Evolutionary conservation across 495 filamentous ascomycete species (phyloP), one percentile per base, ranked within the genome.

Genomic region (Penicillium longicatenatum): DNA sequence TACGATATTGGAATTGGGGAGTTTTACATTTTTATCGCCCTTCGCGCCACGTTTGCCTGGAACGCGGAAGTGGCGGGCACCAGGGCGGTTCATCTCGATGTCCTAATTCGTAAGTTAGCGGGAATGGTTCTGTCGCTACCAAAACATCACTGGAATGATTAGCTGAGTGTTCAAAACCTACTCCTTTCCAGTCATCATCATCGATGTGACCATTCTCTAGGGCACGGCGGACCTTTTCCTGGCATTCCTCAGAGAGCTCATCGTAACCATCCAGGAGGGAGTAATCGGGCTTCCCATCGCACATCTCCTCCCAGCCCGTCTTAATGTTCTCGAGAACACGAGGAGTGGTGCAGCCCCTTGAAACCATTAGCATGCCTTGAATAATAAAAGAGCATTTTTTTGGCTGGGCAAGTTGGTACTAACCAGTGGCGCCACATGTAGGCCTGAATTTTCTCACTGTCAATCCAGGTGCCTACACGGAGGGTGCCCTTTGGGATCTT

Each of bases 341-440:
- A 2, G 89, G 89, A 9, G 90, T 92, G 33, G 87, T 80, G 55
- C 91, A 95, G n/a, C 90, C 91, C 90, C 90, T 93, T 24, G 16
- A 3, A 8, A 31, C 2, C 7, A 39, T 62, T 37, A 62, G 45
- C 10, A 12, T 10, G 22, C 26, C n/a, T 49, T 10, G 35, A 47
- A 24, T 1, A 6, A 30, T n/a, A 4, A 4, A 39, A 3, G 3
- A 4, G 16, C 4, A 35, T 14, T 2, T 17, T 39, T 5, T 4
- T 17, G 16, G 12, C 4, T 39, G 37, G 5, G n/a, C 37, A 39
- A 39, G 0, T 39, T 39, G 1, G 16, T 17, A 68, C 82, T 65
- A 75, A 93, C 92, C 92, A 96, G 69, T 96, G 92, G 55, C 85
- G 82, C 84, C 85, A 96, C 46, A 66, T 64, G 79, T 81, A 94